phyloP scores from a whole-genome alignment of 805 yeast species.

The Grigorovia transvaalensis region DNA sequence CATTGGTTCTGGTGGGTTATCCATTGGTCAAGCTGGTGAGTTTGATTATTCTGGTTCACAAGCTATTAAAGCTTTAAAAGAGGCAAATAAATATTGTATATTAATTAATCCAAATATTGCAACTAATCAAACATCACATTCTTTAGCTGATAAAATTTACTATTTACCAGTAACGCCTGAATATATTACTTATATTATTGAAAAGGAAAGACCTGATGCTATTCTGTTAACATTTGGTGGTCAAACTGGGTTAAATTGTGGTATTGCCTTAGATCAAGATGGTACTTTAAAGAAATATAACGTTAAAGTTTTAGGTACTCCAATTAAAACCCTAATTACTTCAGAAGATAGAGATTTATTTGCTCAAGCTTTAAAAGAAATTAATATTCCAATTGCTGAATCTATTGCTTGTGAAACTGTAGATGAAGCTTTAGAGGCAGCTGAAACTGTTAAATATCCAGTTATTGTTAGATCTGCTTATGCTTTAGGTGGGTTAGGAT shows the following conservation, averaged over 20 bases:
- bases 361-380: conserved; percentile 90
- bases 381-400: conserved; percentile 92
- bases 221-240: conserved; percentile 96
- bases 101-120: conserved; percentile 94
- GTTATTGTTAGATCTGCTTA: conserved; percentile 95
- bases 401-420: conserved; percentile 91
- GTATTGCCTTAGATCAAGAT: conserved; percentile 88
- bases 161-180: conserved; percentile 95
- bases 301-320: conserved; percentile 95
- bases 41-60: conserved; percentile 96
- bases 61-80: conserved; percentile 90
- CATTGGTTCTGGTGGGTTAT: conserved; percentile 94
- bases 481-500: conserved; percentile 95
- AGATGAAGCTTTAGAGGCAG: conserved; percentile 90
- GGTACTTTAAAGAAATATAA: conserved; percentile 86
- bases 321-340: conserved; percentile 88
- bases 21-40: conserved; percentile 98
- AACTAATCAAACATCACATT: conserved; percentile 91
- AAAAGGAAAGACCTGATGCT: conserved; percentile 94
- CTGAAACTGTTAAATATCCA: conserved; percentile 81
- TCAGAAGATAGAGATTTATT: conserved; percentile 97
- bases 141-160: conserved; percentile 90
- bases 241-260: conserved; percentile 94
- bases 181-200: conserved; percentile 88
- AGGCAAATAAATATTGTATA: conserved; percentile 76